Conservation (phyloP, 441 rosid genomes). For the Dalechampia spathulata region DNA sequence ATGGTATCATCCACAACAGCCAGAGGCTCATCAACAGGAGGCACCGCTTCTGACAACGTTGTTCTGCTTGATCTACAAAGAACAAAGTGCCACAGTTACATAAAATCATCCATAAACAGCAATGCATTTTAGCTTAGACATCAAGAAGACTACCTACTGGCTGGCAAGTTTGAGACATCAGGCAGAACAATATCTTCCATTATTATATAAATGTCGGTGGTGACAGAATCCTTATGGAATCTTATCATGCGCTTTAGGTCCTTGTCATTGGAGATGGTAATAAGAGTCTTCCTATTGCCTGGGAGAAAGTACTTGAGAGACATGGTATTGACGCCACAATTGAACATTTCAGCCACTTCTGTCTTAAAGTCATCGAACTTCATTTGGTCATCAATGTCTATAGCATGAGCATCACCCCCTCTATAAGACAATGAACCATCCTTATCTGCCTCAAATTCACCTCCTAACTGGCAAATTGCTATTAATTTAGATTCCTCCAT, state of each 20-base stretch:
- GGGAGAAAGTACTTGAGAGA: conserved; percentile 81
- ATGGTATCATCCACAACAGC: conserved; percentile 39
- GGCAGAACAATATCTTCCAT: conserved; percentile 50
- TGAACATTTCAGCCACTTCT: conserved; percentile 88
- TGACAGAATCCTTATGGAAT: conserved; percentile 51
- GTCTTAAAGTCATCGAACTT: conserved; percentile 53
- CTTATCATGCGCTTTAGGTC: conserved; percentile 80
- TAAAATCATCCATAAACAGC: not conserved
- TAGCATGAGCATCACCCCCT: conserved; percentile 91
- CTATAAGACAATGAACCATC: conserved; percentile 55
- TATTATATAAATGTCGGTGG: conserved; percentile 56
- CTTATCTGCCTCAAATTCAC: conserved; percentile 55
- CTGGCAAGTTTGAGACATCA: conserved; percentile 72
- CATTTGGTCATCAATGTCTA: conserved; percentile 67
- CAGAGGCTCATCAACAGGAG: conserved; percentile 33
- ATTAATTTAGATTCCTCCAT: conserved; percentile 66
- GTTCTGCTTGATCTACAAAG: conserved; percentile 78
- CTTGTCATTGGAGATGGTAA: conserved; percentile 81
- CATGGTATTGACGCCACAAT: conserved; percentile 38
- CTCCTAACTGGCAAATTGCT: conserved; percentile 86
- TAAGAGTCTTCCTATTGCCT: conserved; percentile 70
- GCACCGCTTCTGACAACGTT: conserved; percentile 62
- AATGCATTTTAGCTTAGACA: conserved; percentile 10
- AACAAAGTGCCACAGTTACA: conserved; percentile 14
- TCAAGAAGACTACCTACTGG: conserved; percentile 57